Conservation (phyloP, 1,284 basidiomycete species). For the Puccinia coronata region DNA sequence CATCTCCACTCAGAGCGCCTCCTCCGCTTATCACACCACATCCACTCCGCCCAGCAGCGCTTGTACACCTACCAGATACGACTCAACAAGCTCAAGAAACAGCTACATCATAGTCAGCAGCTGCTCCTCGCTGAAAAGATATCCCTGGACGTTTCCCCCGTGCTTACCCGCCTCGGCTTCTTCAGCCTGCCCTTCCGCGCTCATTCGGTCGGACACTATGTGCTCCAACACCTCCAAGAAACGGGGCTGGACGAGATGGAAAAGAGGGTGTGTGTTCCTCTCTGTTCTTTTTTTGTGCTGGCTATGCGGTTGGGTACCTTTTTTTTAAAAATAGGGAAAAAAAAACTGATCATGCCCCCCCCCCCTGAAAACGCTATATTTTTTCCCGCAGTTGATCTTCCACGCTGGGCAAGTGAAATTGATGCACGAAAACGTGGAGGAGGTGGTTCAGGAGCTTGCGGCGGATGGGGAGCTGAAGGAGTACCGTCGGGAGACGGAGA, state of each 20-base stretch:
- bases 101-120: neutral
- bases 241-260: no score
- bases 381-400: neutral
- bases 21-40: neutral
- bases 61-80: neutral
- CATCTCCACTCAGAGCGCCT: neutral
- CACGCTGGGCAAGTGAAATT: neutral
- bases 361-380: neutral
- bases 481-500: neutral
- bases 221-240: no score
- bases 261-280: no score
- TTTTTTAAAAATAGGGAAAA: neutral
- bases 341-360: neutral
- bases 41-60: no score
- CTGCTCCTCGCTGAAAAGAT: neutral
- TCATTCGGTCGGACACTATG: no score
- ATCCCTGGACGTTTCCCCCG: no score
- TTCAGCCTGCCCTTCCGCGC: no score
- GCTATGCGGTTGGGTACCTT: neutral
- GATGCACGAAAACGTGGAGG: neutral
- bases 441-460: neutral
- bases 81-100: neutral
- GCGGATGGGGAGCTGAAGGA: neutral
- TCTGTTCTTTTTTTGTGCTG: no score
- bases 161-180: no score